Conservation (phyloP, 1,139 yeast genomes). For the Lipomyces yarrowii region DNA sequence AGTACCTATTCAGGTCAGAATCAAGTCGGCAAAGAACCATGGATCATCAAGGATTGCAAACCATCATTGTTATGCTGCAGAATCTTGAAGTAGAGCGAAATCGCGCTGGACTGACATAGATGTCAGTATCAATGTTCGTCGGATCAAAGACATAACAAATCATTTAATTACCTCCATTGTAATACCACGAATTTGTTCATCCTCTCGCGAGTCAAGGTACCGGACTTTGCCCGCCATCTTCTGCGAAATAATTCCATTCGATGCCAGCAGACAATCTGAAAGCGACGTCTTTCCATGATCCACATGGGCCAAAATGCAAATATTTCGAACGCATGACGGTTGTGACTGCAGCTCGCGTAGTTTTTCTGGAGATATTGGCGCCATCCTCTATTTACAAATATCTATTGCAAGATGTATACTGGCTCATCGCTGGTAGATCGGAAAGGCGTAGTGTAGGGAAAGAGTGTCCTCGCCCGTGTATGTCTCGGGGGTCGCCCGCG, state of each 20-base stretch:
- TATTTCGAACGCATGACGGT: constrained; percentile 75
- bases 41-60: constrained; percentile 3
- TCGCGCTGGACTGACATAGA: constrained; percentile 65
- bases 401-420: not conserved
- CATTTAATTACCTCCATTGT: constrained; percentile 70
- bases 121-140: not conserved
- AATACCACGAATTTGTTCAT: constrained; percentile 93
- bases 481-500: too few relatives aligned
- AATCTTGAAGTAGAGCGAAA: constrained; percentile 70
- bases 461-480: too few relatives aligned
- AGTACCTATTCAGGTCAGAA: constrained; percentile 44
- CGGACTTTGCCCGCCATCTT: constrained; percentile 94
- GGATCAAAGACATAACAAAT: not conserved
- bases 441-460: too few relatives aligned
- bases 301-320: constrained; percentile 95
- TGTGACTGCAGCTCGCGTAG: constrained; percentile 67
- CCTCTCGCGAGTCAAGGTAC: constrained; percentile 90
- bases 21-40: constrained; percentile 38
- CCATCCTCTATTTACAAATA: constrained; percentile 28
- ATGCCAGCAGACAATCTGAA: constrained; percentile 88
- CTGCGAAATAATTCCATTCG: constrained; percentile 94
- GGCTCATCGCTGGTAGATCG: not conserved
- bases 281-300: constrained; percentile 98
- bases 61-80: constrained; percentile 29
- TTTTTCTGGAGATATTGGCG: constrained; percentile 57